These are phyloP conservation scores for Oryza nivara DNA, from an alignment of 176 grass and related monocot species.

Conservation along the genomic window DNA sequence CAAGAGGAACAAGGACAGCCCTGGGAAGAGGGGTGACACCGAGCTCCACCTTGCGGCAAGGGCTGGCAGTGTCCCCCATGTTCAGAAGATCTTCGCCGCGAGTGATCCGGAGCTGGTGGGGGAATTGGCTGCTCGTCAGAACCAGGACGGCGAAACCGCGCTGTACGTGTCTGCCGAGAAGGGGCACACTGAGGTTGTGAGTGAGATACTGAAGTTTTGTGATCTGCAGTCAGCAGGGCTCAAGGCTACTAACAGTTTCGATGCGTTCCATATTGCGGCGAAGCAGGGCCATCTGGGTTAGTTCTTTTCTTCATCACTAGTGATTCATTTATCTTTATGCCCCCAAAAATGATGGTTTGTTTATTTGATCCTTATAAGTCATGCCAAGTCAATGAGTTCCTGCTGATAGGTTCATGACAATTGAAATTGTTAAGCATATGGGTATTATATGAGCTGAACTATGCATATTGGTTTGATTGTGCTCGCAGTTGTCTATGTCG, in stretches of 20 bases:
- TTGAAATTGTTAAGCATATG: slow-evolving; percentile 14
- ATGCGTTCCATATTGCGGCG: slow-evolving; percentile 87
- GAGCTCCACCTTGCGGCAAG: slow-evolving; percentile 76
- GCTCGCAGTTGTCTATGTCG: slow-evolving; percentile 15
- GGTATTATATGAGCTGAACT: background rate
- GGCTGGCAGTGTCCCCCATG: slow-evolving; percentile 67
- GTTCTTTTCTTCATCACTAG: slow-evolving; percentile 16
- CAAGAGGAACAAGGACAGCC: slow-evolving; percentile 81
- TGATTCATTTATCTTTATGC: background rate
- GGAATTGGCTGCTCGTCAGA: slow-evolving; percentile 61
- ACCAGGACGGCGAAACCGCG: slow-evolving; percentile 83
- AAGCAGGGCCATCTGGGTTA: slow-evolving; percentile 94
- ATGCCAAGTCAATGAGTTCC: slow-evolving; percentile 3
- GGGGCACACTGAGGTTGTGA: slow-evolving; percentile 70
- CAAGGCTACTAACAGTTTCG: slow-evolving; percentile 81
- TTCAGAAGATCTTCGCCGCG: slow-evolving; percentile 68
- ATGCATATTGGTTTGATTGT: background rate
- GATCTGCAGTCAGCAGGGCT: slow-evolving; percentile 70
- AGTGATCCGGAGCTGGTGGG: slow-evolving; percentile 46
- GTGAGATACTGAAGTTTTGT: slow-evolving; percentile 71
- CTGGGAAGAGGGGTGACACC: slow-evolving; percentile 81
- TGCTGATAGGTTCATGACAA: slow-evolving; percentile 12
- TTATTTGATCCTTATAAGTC: background rate
- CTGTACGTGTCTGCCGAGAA: slow-evolving; percentile 86
- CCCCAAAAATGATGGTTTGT: background rate